phyloP scores from a whole-genome alignment of 2,329 filamentous ascomycete species.

The Cadophora malorum region DNA sequence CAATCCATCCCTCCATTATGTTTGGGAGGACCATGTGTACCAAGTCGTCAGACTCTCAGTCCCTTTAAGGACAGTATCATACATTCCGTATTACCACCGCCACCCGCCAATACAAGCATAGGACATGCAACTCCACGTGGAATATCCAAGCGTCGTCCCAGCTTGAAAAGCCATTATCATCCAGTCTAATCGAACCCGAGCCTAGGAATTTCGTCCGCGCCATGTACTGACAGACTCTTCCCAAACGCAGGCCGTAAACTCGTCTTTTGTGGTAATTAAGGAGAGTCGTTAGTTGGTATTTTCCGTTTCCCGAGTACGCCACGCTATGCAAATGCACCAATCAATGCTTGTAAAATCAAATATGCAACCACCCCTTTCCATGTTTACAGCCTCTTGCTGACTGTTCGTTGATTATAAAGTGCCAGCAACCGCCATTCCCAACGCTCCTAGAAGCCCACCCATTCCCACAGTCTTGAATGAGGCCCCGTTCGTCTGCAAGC shows the following conservation, averaged over 20 bases:
- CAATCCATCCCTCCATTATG: not conserved
- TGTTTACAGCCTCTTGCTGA: constrained; percentile 9
- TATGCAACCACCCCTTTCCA: constrained; percentile 19
- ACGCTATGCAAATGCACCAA: constrained; percentile 37
- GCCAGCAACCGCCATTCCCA: constrained; percentile 35
- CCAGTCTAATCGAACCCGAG: constrained; percentile 12
- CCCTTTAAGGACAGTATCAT: not conserved
- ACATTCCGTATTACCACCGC: constrained; percentile 9
- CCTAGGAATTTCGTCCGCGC: constrained; percentile 9
- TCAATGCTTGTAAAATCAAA: constrained; percentile 29
- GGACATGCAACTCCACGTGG: not conserved
- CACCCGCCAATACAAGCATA: not conserved
- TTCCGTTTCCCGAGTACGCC: constrained; percentile 24
- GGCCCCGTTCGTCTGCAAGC: constrained; percentile 39
- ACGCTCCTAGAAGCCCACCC: constrained; percentile 36
- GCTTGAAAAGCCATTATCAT: constrained; percentile 3
- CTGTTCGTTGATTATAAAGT: constrained; percentile 31
- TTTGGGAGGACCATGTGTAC: not conserved
- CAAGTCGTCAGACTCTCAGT: constrained; percentile 9
- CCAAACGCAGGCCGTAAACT: constrained; percentile 18
- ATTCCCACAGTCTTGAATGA: constrained; percentile 29
- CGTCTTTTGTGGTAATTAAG: constrained; percentile 32
- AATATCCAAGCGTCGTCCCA: not conserved
- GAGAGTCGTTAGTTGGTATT: constrained; percentile 41
- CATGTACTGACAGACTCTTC: constrained; percentile 16